Conservation (phyloP, 2,329 filamentous ascomycete species). For the Fusarium nematophilum region DNA sequence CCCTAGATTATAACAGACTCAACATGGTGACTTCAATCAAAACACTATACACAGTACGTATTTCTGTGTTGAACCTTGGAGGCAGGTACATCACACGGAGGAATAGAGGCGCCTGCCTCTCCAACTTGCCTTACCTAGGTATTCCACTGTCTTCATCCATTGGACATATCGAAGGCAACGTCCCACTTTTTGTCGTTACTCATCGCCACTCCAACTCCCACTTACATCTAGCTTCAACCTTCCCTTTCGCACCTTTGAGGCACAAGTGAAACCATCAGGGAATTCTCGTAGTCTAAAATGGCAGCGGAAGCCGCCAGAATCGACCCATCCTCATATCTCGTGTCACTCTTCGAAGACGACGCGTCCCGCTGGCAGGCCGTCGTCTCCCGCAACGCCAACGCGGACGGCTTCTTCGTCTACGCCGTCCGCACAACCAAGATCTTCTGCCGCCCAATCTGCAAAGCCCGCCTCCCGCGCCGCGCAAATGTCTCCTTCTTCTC, state of each 20-base stretch:
- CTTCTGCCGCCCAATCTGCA: conserved; percentile 72
- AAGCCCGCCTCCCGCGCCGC: conserved; percentile 68
- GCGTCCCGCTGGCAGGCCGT: conserved; percentile 52
- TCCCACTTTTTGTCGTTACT: conserved; percentile 26
- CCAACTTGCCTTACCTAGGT: too few relatives aligned
- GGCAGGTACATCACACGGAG: too few relatives aligned
- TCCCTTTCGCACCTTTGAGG: neutral
- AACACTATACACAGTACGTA: too few relatives aligned
- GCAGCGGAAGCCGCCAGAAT: neutral
- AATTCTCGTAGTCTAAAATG: neutral
- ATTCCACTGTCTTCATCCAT: too few relatives aligned
- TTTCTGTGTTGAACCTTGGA: too few relatives aligned
- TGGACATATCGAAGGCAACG: conserved; percentile 49
- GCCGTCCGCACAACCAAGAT: conserved; percentile 58
- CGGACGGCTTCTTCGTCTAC: conserved; percentile 57
- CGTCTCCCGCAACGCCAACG: conserved; percentile 47
- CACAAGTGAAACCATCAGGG: neutral
- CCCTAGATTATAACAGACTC: too few relatives aligned
- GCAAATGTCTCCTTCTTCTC: conserved; percentile 69
- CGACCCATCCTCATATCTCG: neutral
- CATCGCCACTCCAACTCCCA: neutral
- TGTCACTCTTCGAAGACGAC: conserved; percentile 45
- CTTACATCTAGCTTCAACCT: neutral
- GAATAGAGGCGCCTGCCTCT: too few relatives aligned
- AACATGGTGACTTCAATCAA: too few relatives aligned